Base-by-base conservation (phyloP, 345 rosid genomes). In the Sonneratia alba region DNA sequence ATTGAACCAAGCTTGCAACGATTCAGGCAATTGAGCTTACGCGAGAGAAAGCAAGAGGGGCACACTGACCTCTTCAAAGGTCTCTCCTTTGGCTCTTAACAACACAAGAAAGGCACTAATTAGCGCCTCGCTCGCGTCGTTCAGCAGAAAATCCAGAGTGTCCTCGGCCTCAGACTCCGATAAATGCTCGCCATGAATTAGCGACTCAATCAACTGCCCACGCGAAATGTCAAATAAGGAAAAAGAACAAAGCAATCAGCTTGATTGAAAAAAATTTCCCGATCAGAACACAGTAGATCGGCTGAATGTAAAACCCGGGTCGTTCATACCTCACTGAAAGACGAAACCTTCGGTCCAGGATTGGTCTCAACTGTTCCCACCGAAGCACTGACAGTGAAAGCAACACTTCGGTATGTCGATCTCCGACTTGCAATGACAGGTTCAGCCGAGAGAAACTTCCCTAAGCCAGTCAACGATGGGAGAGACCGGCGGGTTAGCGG, bases 31-130 rank as follows among this genome's bases (percentile, higher is more conserved):
- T 45, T 8, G 5, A 72, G 68, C 64, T 51, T 13, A 18, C 1
- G 45, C 5, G 32, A 27, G 10, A 42, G 43, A 22, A 47, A 21
- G 18, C 27, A 22, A 11, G 13, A 68, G 37, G 22, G 32, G 24
- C 64, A 43, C n/a, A 76, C 82, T 87, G 74, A 90, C 96, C 79
- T 96, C 98, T 74, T 91, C 97, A 75, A 70, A 88, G 36, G 96
- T 92, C 87, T 96, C 99, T 66, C 98, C 98, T 84, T 92, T 96
- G 74, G 98, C 96, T 81, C 98, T 89, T 63, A 92, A 79, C 76
- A 96, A 65, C 21, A 92, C 97, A 42, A 96, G 85, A 68, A 91
- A 96, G 40, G 97, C 99, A 81, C 97, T 87, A 66, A 96, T 91
- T 67, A 89, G 74, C 1, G 80, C 84, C 81, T 96, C 98, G 32